Base-by-base conservation (phyloP, 345 rosid species). In the Adansonia digitata region DNA sequence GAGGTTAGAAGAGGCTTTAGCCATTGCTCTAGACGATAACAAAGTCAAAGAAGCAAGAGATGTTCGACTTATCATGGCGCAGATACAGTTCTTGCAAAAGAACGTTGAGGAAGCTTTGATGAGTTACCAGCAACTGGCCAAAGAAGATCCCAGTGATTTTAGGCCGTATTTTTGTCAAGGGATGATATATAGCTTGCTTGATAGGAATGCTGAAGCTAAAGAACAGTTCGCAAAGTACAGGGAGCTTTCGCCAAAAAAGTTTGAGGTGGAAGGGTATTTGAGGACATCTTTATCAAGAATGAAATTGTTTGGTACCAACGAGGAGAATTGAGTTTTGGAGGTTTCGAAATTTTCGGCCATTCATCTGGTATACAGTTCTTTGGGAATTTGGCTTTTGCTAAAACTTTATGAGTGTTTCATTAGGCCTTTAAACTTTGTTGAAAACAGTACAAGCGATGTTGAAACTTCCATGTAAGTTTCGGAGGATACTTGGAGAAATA, bases 11-110 rank as follows among this genome's bases (percentile, higher is more conserved):
- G 87, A 88, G 78, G 94, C 98, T n/a, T 75, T 89, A 46, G 81
- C 82, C 35, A 71, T 85, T 5, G 97, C 97, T 0, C 85, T 85
- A 66, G 88, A 80, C 34, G 97, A 82, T 72, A 83, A 86, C 31
- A 84, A 84, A 79, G 80, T 72, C 59, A 90, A 92, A 75, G 97
- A 94, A 74, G 87, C 87, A 0, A 85, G 98, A 66, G 91, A 92
- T 63, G 97, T 92, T 85, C 89, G 86, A 77, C 52, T 94, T 82
- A 91, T 92, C 17, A 91, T 94, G 86, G 97, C 98, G 6, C 97
- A 92, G 78, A 80, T 92, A 51, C 86, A 81, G 71, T 94, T 94
- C 75, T 75, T 92, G 86, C 97, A 87, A 81, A 91, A 89, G 91
- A 87, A 90, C 18, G 94, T 94, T 49, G 95, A 94, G 49, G 94